Evolutionary conservation across 192 early-diverging fungal genomes (phyloP), one percentile per base, ranked within the genome.

Genomic region (Obelidium mucronatum): DNA sequence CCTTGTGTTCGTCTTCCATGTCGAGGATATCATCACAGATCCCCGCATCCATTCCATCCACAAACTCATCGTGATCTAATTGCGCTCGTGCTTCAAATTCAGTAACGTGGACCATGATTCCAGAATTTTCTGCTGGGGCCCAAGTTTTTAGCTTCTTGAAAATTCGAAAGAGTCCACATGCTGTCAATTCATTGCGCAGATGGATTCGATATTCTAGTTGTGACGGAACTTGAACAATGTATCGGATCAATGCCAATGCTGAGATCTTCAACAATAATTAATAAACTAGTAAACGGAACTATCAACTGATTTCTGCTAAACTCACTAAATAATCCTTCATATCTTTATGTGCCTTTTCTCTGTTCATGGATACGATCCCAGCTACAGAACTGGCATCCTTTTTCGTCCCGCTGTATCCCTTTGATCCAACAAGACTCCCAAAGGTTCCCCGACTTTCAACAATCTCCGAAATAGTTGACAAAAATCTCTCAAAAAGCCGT

Each of bases 171-270:
- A 86, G 73, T 1, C 81, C 81, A 31, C 83, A 77, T 22, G 78
- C 73, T 40, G 75, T 71, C 22, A 86, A 48, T 75, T 84, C 78
- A 61, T 85, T 82, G 17, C 85, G 52, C 15, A 84, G 37, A 65
- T 84, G 73, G 26, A 84, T 83, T 34, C 85, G 69, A 36, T 84
- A 84, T 40, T 84, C 81, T 13, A 86, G 79, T 40, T 86, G 83
- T 40, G 37, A 56, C 0, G 84, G 81, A 22, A 86, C 63, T 54
- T 86, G 78, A 13, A 86, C 79, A 24, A 86, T 56, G 44, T 81
- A 78, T 31, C 82, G 53, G 15, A 86, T 56, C 3, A 86, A 54
- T 17, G 82, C 75, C 2, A 79, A 51, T 17, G 75, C 63, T 1
- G 84, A 86, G 15, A 81, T 78, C 83, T 84, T 39, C n/a, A 60